phyloP scores from a whole-genome alignment of 805 yeast species.

The Starmerella geochares region DNA sequence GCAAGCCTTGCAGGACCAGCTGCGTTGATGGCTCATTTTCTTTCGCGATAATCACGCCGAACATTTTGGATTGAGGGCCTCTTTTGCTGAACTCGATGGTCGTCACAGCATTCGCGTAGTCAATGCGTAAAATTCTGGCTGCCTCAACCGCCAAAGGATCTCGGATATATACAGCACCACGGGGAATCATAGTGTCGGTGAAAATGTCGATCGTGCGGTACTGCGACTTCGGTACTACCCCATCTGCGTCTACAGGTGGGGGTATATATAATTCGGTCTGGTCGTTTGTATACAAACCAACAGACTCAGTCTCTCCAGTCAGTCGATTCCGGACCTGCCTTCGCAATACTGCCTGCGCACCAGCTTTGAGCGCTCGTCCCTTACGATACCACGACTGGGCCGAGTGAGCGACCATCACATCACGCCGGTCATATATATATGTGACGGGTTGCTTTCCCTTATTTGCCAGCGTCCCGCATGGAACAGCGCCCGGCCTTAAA shows the following conservation, averaged over 20 bases:
- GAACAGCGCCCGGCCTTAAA: conserved; percentile 47
- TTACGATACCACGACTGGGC: conserved; percentile 78
- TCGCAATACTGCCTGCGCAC: conserved; percentile 50
- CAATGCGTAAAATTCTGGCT: conserved; percentile 58
- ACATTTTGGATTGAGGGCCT: conserved; percentile 45
- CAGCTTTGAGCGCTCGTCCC: conserved; percentile 66
- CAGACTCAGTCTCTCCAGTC: conserved; percentile 22
- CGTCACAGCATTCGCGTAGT: conserved; percentile 77
- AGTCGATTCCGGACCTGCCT: conserved; percentile 27
- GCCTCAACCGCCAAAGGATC: conserved; percentile 52
- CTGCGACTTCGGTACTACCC: conserved; percentile 61
- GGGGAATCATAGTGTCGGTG: conserved; percentile 70
- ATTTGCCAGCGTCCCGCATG: conserved; percentile 62
- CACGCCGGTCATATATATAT: conserved; percentile 49
- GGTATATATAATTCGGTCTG: conserved; percentile 70
- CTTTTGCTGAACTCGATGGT: conserved; percentile 60
- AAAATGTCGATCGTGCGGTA: conserved; percentile 80
- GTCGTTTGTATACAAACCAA: conserved; percentile 53
- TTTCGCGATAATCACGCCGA: conserved; percentile 65
- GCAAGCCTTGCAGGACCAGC: conserved; percentile 40
- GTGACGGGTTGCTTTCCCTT: conserved; percentile 31
- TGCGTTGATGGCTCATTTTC: conserved; percentile 53
- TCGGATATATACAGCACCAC: conserved; percentile 55
- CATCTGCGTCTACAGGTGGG: conserved; percentile 48
- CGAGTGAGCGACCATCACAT: conserved; percentile 54